These are phyloP conservation scores for Psilocybe cubensis DNA, from an alignment of 768 basidiomycete species.

Conservation along the genomic window DNA sequence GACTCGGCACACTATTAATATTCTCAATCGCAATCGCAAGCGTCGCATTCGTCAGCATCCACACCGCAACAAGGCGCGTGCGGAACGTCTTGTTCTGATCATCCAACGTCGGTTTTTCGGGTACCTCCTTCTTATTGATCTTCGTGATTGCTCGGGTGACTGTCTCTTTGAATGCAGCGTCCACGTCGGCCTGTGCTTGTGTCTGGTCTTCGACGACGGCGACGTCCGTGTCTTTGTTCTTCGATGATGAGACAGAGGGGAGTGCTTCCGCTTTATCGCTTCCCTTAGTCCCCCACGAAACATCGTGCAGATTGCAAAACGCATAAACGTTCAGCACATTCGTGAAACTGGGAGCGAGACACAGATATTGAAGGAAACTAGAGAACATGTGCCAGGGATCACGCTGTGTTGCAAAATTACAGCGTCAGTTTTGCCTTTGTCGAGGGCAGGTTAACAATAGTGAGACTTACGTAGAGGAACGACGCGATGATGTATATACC, in stretches of 20 bases:
- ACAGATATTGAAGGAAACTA: slow-evolving; percentile 90
- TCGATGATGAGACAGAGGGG: slow-evolving; percentile 87
- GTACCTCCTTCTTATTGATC: slow-evolving; percentile 61
- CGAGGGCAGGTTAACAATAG: slow-evolving; percentile 1
- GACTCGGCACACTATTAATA: slow-evolving; percentile 60
- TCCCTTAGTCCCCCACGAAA: slow-evolving; percentile 95
- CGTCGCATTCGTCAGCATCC: slow-evolving; percentile 76
- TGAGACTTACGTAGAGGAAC: slow-evolving; percentile 74
- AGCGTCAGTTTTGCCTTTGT: slow-evolving; percentile 8
- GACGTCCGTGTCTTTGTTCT: slow-evolving; percentile 72
- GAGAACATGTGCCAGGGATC: slow-evolving; percentile 99
- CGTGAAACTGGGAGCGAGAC: slow-evolving; percentile 90
- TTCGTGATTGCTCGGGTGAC: slow-evolving; percentile 87
- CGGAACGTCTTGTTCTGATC: slow-evolving; percentile 94
- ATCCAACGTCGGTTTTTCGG: slow-evolving; percentile 84
- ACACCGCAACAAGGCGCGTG: slow-evolving; percentile 80
- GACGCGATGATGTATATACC: slow-evolving; percentile 89
- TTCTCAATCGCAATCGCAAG: slow-evolving; percentile 79
- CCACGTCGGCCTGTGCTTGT: slow-evolving; percentile 85
- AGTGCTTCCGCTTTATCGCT: slow-evolving; percentile 93
- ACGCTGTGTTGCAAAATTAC: slow-evolving; percentile 48
- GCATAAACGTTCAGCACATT: slow-evolving; percentile 97
- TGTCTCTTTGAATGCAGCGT: slow-evolving; percentile 89
- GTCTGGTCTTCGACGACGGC: slow-evolving; percentile 87
- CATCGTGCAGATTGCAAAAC: slow-evolving; percentile 95